phyloP scores from a whole-genome alignment of 495 filamentous ascomycete genomes.

The Bacidia gigantensis region DNA sequence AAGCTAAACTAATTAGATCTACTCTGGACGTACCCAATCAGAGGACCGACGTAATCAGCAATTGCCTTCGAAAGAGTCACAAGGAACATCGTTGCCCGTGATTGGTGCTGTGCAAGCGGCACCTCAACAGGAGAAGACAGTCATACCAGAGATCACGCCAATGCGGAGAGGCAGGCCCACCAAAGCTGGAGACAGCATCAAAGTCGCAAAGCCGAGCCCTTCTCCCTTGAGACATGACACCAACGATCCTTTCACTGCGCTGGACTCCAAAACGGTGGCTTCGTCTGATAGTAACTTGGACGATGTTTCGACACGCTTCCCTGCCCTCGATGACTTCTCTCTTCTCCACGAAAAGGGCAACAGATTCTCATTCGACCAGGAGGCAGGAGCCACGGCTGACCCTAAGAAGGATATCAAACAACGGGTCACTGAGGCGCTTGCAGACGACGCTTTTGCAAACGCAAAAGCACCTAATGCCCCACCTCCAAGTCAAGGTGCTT shows the following conservation, averaged over 20 bases:
- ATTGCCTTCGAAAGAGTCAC: conserved; percentile 39
- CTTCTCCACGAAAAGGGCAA: conserved; percentile 72
- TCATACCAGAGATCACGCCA: conserved; percentile 80
- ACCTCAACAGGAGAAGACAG: conserved; percentile 48
- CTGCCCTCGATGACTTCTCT: conserved; percentile 85
- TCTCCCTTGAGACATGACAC: conserved; percentile 58
- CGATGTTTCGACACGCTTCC: conserved; percentile 75
- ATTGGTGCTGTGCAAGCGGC: conserved; percentile 58
- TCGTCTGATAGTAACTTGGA: conserved; percentile 40
- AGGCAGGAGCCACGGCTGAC: conserved; percentile 30
- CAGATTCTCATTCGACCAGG: conserved; percentile 76
- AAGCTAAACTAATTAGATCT: conserved; percentile 50
- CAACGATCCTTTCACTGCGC: conserved; percentile 79
- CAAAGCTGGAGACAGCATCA: conserved; percentile 31
- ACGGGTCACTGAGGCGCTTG: conserved; percentile 67
- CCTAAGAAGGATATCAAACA: conserved; percentile 48
- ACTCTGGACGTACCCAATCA: conserved; percentile 53
- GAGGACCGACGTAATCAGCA: conserved; percentile 48
- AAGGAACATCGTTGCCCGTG: conserved; percentile 42
- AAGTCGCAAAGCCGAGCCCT: conserved; percentile 47
- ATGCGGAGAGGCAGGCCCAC: conserved; percentile 84
- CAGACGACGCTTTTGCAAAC: conserved; percentile 73
- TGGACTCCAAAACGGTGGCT: conserved; percentile 50
- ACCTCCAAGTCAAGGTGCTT: background rate
- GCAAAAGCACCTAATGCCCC: conserved; percentile 12